Base-by-base conservation (phyloP, 2,329 filamentous ascomycete species). In the Neopestalotiopsis rosae region DNA sequence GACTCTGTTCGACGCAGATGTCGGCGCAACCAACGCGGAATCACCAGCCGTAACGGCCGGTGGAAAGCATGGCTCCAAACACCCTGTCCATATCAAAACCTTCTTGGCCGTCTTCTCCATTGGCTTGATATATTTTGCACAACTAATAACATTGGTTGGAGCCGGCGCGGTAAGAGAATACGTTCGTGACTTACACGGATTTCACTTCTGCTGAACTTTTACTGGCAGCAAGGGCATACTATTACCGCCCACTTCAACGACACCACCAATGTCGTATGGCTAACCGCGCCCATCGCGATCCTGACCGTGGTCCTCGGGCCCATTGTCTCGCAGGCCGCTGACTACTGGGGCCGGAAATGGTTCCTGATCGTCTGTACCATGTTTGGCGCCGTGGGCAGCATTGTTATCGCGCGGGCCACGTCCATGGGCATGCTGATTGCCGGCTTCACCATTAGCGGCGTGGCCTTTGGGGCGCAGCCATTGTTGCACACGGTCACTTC, bases 321-420 rank as follows among this genome's bases (percentile, higher is more conserved):
- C 24, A 77, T 79, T 12, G 75, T 81, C 12, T 79, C 79, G 13
- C 81, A 83, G 69, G 81, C 79, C 0, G 78, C 80, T 24, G 81
- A 84, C 71, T 81, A 80, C 73, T 83, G 81, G 81, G 81, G 81
- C n/a, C 77, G 81, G 7, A 79, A 77, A 73, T 81, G 77, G 78
- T 79, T 83, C 67, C 76, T 84, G n/a, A 74, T 83, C 32, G 64
- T 76, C 24, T 74, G 78, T 10, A 81, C 76, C 1, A 34, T 76
- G 13, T 74, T 76, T 49, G 81, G 81, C 20, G 76, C 73, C 20
- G 67, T 79, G 2, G 81, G 81, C 1, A 78, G 72, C 7, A 69
- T 82, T 24, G 70, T 83, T n/a, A 76, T 83, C 13, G 72, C 78
- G 24, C 75, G 78, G 5, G 81, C 81, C 4, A 74, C 61, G 28